Conservation (phyloP, 495 filamentous ascomycete species). For the Penicillium cataractarum region DNA sequence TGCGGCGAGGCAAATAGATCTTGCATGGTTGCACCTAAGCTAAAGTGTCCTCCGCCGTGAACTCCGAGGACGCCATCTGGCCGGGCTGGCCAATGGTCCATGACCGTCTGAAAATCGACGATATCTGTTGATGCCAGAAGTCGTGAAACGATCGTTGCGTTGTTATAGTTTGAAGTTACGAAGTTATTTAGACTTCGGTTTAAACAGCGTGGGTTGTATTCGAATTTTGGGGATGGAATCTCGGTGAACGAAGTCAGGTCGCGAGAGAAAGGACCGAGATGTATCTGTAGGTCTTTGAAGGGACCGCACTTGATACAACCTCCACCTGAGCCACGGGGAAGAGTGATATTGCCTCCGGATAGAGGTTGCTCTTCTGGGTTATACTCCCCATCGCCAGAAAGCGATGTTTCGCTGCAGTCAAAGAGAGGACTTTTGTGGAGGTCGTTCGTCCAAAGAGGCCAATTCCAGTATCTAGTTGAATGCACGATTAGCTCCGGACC, state of each 20-base stretch:
- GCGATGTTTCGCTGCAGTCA: constrained; percentile 47
- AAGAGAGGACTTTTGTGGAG: constrained; percentile 46
- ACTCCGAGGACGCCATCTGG: constrained; percentile 22
- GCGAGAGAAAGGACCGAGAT: constrained; percentile 53
- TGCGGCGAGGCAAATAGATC: constrained; percentile 37
- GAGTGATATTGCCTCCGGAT: constrained; percentile 18
- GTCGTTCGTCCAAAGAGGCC: constrained; percentile 43
- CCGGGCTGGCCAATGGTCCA: constrained; percentile 31
- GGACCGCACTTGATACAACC: constrained; percentile 65
- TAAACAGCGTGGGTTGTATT: constrained; percentile 65
- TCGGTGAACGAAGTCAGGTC: constrained; percentile 19
- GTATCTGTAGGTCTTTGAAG: constrained; percentile 53
- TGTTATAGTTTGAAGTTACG: constrained; percentile 25
- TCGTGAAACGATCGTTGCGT: constrained; percentile 20
- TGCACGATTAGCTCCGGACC: neutral
- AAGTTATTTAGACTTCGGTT: constrained; percentile 60
- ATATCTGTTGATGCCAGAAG: constrained; percentile 26
- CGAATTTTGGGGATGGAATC: constrained; percentile 34
- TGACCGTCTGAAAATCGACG: constrained; percentile 26
- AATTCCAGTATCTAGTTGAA: constrained; percentile 53
- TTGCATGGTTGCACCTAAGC: constrained; percentile 31
- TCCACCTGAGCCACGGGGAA: constrained; percentile 59
- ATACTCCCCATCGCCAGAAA: constrained; percentile 53
- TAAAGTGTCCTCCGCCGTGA: constrained; percentile 36
- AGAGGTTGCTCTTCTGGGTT: constrained; percentile 35